Conservation (phyloP, 495 filamentous ascomycete genomes). For the Penicillium odoratum region DNA sequence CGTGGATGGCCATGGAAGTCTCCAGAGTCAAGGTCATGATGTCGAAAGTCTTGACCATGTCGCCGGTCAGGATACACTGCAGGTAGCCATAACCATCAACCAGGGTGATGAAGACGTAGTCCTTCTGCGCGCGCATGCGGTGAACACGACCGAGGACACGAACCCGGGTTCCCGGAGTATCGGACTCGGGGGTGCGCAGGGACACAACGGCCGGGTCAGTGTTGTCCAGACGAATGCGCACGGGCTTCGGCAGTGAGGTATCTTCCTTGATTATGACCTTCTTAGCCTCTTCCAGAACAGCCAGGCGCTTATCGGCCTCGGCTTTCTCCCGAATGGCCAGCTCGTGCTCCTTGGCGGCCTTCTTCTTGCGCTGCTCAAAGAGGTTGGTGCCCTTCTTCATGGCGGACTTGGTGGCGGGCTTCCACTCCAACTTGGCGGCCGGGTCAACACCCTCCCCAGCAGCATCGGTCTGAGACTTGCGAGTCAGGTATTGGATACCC, state of each 20-base stretch:
- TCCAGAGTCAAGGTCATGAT: slow-evolving; percentile 84
- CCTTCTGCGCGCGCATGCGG: slow-evolving; percentile 80
- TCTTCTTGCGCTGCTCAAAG: slow-evolving; percentile 73
- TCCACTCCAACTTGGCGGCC: slow-evolving; percentile 62
- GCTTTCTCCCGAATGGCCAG: slow-evolving; percentile 68
- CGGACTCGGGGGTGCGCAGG: slow-evolving; percentile 54
- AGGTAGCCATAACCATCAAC: slow-evolving; percentile 87
- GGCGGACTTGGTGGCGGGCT: slow-evolving; percentile 78
- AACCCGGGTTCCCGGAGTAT: slow-evolving; percentile 71
- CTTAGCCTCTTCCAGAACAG: slow-evolving; percentile 80
- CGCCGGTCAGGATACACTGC: slow-evolving; percentile 83
- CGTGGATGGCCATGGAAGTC: slow-evolving; percentile 82
- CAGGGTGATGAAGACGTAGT: slow-evolving; percentile 82
- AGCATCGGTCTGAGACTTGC: slow-evolving; percentile 66
- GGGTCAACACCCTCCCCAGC: slow-evolving; percentile 55
- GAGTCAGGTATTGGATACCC: slow-evolving; percentile 62
- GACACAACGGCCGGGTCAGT: slow-evolving; percentile 59
- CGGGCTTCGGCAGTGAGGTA: slow-evolving; percentile 70
- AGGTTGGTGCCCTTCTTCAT: slow-evolving; percentile 78
- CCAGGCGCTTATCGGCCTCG: slow-evolving; percentile 65
- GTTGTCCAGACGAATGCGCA: slow-evolving; percentile 70
- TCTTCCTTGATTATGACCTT: slow-evolving; percentile 84
- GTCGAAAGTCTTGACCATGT: slow-evolving; percentile 89
- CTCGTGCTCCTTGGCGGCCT: slow-evolving; percentile 68
- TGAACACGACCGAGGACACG: slow-evolving; percentile 85